Base-by-base conservation (phyloP, 495 filamentous ascomycete genomes). In the Hypomontagnella monticulosa region DNA sequence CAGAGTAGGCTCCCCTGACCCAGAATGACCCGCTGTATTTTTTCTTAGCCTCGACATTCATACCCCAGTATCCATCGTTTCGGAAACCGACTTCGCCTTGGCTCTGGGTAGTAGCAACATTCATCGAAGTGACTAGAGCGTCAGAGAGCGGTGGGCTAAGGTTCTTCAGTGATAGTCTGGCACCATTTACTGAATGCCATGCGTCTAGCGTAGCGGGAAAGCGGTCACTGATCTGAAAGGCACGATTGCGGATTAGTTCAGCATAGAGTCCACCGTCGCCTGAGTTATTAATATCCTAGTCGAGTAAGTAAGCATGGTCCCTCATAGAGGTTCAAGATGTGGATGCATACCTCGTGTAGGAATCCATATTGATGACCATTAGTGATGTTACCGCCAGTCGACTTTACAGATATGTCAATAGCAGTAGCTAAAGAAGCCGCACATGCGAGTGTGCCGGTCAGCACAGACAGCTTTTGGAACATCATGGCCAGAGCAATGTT, bases 201-300 rank as follows among this genome's bases (percentile, higher is more conserved):
- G 69, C 79, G 0, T 82, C 80, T 16, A 88, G 74, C 8, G 77
- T 80, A 4, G 65, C 61, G 7, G 77, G 75, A 55, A 65, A 80
- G 16, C 69, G n/a, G 0, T 61, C 67, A 52, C 64, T 72, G 30
- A 65, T 62, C 40, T 81, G 79, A 60, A 93, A 92, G n/a, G 89
- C 90, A 47, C 89, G 84, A 73, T 93, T 93, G 27, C 79, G 80
- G 23, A 92, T 86, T 11, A 93, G 73, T 67, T 93, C 89, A 27
- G 87, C 90, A 65, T 93, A 91, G 37, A 92, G 84, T 11, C 90
- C 90, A 5, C 90, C 90, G 69, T 92, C 90, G 6, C 89, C 89
- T 16, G 85, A 89, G 71, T 91, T 86, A 73, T 90, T 88, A 77
- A 89, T 89, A 71, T 90, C 88, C 85, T 88, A 19, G 12, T 27